Evolutionary conservation across 495 filamentous ascomycete species (phyloP).

Genomic region (Aspergillus conjunctus): DNA sequence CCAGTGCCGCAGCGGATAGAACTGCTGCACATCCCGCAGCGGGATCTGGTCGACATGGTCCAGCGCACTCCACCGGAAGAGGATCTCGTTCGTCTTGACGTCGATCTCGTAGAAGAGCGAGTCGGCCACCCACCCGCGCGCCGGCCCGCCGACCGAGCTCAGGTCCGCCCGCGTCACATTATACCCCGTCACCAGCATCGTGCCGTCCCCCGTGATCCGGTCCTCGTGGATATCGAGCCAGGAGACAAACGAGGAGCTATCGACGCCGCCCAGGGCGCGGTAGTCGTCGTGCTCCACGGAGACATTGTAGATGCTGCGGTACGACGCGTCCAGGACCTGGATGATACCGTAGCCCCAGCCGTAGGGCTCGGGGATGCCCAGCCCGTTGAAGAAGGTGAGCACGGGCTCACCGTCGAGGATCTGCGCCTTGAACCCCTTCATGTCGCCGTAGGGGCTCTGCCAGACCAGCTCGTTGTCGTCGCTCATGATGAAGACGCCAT

Average conservation of each 20-base stretch:
- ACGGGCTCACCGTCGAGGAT: conserved; percentile 29
- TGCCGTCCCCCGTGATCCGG: conserved; percentile 47
- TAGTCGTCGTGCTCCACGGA: conserved; percentile 21
- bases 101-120: conserved; percentile 51
- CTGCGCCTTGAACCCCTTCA: conserved; percentile 26
- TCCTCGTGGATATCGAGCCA: conserved; percentile 47
- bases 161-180: conserved; percentile 49
- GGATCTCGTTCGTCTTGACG: conserved; percentile 40
- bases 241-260: conserved; percentile 12
- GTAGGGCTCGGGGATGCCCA: conserved; percentile 5
- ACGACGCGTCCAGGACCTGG: conserved; percentile 44
- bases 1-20: conserved; percentile 19
- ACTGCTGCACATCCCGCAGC: conserved; percentile 1
- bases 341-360: conserved; percentile 35
- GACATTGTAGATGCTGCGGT: conserved; percentile 39
- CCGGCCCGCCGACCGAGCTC: conserved; percentile 45
- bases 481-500: conserved; percentile 20
- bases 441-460: conserved; percentile 22
- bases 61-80: conserved; percentile 46
- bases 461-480: conserved; percentile 28
- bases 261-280: conserved; percentile 2
- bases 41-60: conserved; percentile 30
- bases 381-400: conserved; percentile 29
- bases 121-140: conserved; percentile 46
- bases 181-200: conserved; percentile 55